A percentile compares a stretch with the other conserved stretches of the same genome.
Evolutionary conservation across 148 eudicot species (phyloP).

Genomic region (Nepenthes mirabilis): DNA sequence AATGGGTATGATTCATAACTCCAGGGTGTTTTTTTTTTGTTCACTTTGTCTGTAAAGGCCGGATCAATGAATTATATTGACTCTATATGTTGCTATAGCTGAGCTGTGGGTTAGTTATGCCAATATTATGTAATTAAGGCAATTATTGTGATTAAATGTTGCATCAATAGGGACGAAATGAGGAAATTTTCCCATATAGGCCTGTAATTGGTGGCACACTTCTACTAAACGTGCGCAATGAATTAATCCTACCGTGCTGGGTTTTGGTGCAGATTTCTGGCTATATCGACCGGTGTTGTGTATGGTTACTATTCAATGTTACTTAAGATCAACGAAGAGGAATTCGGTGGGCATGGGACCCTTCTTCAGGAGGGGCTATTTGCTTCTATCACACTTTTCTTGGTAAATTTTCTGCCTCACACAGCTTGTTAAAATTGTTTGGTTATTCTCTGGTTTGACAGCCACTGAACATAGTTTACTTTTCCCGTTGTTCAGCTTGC

Average conservation of each 20-base stretch:
- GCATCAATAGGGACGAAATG: too few species aligned
- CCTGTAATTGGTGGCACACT: too few species aligned
- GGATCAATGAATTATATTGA: too few species aligned
- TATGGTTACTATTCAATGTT: conserved; percentile 79
- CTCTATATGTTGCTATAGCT: too few species aligned
- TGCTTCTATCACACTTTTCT: conserved; percentile 80
- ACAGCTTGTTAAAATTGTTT: not conserved
- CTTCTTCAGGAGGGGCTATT: conserved; percentile 97
- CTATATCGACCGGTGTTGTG: conserved; percentile 60
- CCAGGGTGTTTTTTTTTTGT: too few species aligned
- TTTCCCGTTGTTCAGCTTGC: conserved; percentile 41
- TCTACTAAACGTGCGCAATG: not conserved
- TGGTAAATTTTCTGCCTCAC: conserved; percentile 32
- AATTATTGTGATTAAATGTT: too few species aligned
- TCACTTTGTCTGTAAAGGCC: too few species aligned
- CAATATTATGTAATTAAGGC: too few species aligned
- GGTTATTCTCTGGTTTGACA: not conserved
- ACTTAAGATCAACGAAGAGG: conserved; percentile 92
- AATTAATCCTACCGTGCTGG: not conserved
- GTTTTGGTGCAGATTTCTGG: conserved; percentile 46
- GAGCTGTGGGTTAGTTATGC: too few species aligned
- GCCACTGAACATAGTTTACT: not conserved
- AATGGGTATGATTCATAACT: too few species aligned
- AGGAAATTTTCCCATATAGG: too few species aligned
- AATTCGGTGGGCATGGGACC: conserved; percentile 90